Evolutionary conservation across 139 green algal genomes (phyloP), one percentile per base, ranked within the genome.

Genomic region (Protoeuglena noctilucae): DNA sequence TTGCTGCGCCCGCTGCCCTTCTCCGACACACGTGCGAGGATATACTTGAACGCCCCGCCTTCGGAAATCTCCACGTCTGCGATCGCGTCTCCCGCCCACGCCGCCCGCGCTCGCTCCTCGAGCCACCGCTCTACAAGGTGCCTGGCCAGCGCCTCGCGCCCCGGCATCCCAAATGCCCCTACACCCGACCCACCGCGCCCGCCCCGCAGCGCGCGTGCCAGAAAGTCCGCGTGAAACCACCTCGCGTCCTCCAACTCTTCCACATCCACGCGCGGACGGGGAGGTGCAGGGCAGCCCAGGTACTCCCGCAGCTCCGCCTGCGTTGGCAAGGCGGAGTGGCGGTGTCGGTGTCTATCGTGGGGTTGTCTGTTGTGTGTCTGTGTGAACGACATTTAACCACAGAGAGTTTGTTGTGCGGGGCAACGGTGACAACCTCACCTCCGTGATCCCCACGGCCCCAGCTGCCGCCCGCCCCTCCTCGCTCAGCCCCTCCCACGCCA

Each of bases 41-140:
- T 70, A 30, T 93, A 93, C 58, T 93, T 93, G 68, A 88, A 87
- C 3, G 7, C 9, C 17, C 60, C 51, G 2, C 79, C 80, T 9
- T 52, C 24, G 30, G 74, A 65, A 6, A 85, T 69, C 2, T 28
- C 2, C 5, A 81, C 73, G 52, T 76, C 61, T 1, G 28, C 21
- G 1, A 73, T 19, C 2, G 45, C 19, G 19, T 65, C 60, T 23
- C 61, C 56, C 40, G n/a, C 19, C 60, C 31, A 66, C 12, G 24
- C 3, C n/a, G 27, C 34, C 40, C 45, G 50, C 25, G 41, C 34
- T 17, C 49, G 40, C 46, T 51, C 22, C 4, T 19, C 24, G 24
- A 80, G 61, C 67, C 69, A 82, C 25, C 41, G 54, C 18, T 53
- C 57, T 28, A 87, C 79, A 9, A 87, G 56, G 17, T 54, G 57